Evolutionary conservation across 345 rosid genomes (phyloP).

Genomic region (Melaleuca quinquenervia): DNA sequence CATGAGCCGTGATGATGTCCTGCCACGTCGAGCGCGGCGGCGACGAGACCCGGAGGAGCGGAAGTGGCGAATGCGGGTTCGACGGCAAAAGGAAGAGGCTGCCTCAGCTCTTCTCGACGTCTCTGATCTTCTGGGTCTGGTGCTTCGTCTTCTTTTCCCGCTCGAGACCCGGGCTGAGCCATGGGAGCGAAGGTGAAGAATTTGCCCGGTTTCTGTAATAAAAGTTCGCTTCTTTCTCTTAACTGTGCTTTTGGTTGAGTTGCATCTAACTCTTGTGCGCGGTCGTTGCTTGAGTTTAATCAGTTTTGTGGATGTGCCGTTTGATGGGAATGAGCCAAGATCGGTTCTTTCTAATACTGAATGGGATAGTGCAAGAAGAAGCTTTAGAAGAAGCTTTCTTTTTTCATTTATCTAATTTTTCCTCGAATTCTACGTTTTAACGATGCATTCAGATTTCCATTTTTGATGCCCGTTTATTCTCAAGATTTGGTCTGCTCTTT

Average conservation of each 20-base stretch:
- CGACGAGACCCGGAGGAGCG: neutral
- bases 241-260: neutral
- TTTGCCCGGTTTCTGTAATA: neutral
- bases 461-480: neutral
- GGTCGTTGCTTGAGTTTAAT: neutral
- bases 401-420: neutral
- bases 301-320: neutral
- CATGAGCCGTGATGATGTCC: neutral
- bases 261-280: neutral
- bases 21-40: neutral
- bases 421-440: neutral
- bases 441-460: neutral
- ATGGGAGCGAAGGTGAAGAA: constrained; percentile 42
- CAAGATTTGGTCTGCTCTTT: neutral
- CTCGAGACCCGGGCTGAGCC: constrained; percentile 56
- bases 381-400: no score
- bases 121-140: constrained; percentile 53
- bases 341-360: neutral
- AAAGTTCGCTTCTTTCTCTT: neutral
- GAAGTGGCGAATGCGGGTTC: neutral
- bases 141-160: constrained; percentile 50
- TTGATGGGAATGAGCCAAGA: neutral
- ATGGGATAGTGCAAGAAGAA: neutral
- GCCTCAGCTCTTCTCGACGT: constrained; percentile 44
- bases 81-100: constrained; percentile 3